Evolutionary conservation across 768 basidiomycete genomes (phyloP).

Genomic region (Omphalotus guepiniiformis): DNA sequence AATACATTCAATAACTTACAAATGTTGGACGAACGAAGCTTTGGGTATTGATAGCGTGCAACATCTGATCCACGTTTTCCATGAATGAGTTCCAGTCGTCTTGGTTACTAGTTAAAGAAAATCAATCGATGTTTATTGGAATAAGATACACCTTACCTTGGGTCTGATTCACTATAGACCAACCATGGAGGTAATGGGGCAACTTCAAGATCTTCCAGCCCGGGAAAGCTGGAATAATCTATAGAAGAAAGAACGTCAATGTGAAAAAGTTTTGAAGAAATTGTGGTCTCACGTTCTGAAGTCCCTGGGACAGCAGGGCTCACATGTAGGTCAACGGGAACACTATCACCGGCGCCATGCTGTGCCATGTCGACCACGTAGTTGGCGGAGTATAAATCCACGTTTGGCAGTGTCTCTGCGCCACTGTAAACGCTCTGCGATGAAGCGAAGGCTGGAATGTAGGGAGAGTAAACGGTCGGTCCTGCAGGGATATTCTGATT

Average conservation of each 20-base stretch:
- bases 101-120: background rate
- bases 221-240: too few species aligned
- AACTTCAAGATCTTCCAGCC: background rate
- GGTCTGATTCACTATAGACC: background rate
- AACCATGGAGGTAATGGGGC: background rate
- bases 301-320: background rate
- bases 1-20: too few species aligned
- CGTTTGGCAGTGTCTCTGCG: too few species aligned
- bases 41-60: background rate
- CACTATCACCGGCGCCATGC: too few species aligned
- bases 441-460: too few species aligned
- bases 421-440: too few species aligned
- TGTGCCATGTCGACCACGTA: too few species aligned
- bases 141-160: conserved; percentile 1
- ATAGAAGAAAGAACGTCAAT: background rate
- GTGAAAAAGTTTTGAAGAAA: background rate
- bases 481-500: background rate
- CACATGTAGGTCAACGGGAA: background rate
- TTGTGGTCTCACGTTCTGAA: background rate
- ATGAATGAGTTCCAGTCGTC: conserved; percentile 8
- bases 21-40: too few species aligned
- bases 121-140: background rate
- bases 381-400: too few species aligned
- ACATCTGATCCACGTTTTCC: conserved; percentile 4
- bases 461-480: too few species aligned